Base-by-base conservation (phyloP, 23 red algal genomes). In the Gracilaria domingensis region DNA sequence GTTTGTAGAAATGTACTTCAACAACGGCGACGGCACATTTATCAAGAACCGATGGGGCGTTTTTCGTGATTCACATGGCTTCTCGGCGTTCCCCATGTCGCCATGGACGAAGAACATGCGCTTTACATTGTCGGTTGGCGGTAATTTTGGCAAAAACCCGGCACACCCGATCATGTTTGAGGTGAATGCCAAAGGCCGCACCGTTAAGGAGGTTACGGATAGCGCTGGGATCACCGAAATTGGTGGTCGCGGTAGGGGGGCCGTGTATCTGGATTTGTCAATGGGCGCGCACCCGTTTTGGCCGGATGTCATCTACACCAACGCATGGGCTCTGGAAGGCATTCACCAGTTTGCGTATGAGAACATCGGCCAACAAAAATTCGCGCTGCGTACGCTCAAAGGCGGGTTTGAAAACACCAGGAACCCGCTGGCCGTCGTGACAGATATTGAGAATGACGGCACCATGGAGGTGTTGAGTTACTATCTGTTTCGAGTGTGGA, bases 371-470 rank as follows among this genome's bases (percentile, higher is more conserved):
- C 4, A 3, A 7, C 4, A 7, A 2, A 4, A 32, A 5, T 38
- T 26, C 58, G 23, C 21, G 26, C 58, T 64, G 34, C 83, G 83
- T 0, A 24, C 83, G 13, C 26, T 87, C 2, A 33, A 59, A 9
- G 67, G 67, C 30, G 20, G 21, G 3, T 45, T 45, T 11, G 42
- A 45, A 11, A 7, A 11, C 5, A 11, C 4, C 42, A 4, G 26
- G 5, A 66, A 66, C 61, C 61, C 32, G 61, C 32, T 66, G 5
- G 59, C 59, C 53, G 57, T 29, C n/a, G 78, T 93, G 1, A 77
- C 82, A 2, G 89, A 93, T 51, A 25, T 75, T n/a, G 67, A 93
- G 33, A 80, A 42, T 24, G 89, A 93, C 44, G 81, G 80, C 25
- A 7, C 35, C 40, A 85, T 93, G 79, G 89, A 93, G 29, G 8